Evolutionary conservation across 768 basidiomycete species (phyloP).

Genomic region (Megacollybia marginata): DNA sequence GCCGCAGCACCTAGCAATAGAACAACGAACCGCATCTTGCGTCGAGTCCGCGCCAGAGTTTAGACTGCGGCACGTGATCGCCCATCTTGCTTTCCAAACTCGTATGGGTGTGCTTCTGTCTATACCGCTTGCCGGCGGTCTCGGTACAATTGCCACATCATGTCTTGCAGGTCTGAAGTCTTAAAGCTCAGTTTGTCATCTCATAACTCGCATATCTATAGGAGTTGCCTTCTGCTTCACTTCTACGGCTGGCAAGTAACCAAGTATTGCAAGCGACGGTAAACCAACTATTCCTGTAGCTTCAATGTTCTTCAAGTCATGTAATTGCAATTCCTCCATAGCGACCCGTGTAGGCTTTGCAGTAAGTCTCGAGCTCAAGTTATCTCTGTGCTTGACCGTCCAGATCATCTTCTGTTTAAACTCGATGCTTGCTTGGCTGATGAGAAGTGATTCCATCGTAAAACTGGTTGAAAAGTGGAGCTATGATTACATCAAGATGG

Average conservation of each 20-base stretch:
- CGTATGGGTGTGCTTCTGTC: constrained; percentile 79
- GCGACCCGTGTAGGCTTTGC: constrained; percentile 96
- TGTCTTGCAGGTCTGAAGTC: constrained; percentile 53
- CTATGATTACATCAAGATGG: constrained; percentile 98
- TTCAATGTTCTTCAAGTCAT: constrained; percentile 96
- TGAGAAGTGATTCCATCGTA: constrained; percentile 86
- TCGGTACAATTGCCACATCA: constrained; percentile 72
- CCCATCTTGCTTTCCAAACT: constrained; percentile 1
- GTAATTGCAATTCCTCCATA: constrained; percentile 98
- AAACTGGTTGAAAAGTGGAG: constrained; percentile 86
- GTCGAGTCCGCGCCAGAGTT: too few relatives aligned
- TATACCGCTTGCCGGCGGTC: constrained; percentile 59
- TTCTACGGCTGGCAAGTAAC: constrained; percentile 64
- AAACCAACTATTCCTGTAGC: constrained; percentile 32
- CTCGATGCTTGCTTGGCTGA: constrained; percentile 94
- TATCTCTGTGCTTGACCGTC: neutral
- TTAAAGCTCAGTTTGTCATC: too few relatives aligned
- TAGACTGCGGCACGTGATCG: too few relatives aligned
- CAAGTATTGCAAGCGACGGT: neutral
- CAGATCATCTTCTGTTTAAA: constrained; percentile 94
- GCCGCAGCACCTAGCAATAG: too few relatives aligned
- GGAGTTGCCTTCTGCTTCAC: constrained; percentile 75
- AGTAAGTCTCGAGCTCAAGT: constrained; percentile 33
- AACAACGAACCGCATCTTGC: too few relatives aligned
- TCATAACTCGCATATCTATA: too few relatives aligned